Evolutionary conservation across 345 rosid genomes (phyloP).

Genomic region (Gossypium stocksii): DNA sequence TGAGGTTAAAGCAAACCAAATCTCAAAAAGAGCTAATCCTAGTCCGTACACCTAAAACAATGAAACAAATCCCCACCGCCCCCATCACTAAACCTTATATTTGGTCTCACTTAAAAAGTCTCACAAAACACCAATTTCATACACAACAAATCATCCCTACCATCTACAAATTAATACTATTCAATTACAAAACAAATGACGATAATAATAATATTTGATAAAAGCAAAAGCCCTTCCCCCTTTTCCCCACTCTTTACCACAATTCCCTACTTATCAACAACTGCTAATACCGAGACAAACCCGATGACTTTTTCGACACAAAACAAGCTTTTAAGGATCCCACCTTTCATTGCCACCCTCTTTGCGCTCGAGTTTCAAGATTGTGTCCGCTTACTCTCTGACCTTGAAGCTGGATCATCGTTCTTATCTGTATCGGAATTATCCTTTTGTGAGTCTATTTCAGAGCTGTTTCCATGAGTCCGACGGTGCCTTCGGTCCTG

Average conservation of each 20-base stretch:
- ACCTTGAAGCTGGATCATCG: slow-evolving; percentile 57
- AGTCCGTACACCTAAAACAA: background rate
- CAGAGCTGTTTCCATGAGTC: slow-evolving; percentile 62
- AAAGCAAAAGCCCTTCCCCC: slow-evolving; percentile 8
- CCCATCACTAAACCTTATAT: background rate
- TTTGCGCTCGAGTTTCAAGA: background rate
- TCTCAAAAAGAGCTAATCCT: background rate
- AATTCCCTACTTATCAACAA: slow-evolving; percentile 39
- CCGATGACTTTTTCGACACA: slow-evolving; percentile 14
- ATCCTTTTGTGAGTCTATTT: slow-evolving; percentile 63
- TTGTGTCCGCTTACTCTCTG: slow-evolving; percentile 48
- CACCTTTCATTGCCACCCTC: background rate
- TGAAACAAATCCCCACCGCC: background rate
- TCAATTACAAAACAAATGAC: background rate
- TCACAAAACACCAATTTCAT: slow-evolving; percentile 15
- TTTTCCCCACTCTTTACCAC: slow-evolving; percentile 13
- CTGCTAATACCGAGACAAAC: slow-evolving; percentile 13
- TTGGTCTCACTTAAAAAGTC: background rate
- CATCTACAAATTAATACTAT: slow-evolving; percentile 23
- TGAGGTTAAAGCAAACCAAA: background rate
- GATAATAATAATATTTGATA: background rate
- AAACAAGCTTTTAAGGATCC: slow-evolving; percentile 16
- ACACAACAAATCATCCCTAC: slow-evolving; percentile 33
- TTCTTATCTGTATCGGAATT: slow-evolving; percentile 63
- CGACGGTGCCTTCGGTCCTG: slow-evolving; percentile 82